Evolutionary conservation across 345 rosid genomes (phyloP).

Genomic region (Aurinia saxatilis): DNA sequence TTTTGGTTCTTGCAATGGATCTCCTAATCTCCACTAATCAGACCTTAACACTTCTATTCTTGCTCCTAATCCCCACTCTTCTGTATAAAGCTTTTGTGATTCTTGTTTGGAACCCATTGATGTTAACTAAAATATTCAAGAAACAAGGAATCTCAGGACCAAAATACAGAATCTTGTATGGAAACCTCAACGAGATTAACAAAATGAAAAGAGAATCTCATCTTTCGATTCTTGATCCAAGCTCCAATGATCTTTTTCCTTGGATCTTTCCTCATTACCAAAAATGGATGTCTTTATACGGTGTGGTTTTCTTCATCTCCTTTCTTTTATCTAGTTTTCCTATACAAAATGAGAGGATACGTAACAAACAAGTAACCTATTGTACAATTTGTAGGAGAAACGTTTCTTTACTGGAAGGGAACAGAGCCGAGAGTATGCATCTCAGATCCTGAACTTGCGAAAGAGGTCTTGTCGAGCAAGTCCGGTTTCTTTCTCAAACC

Average conservation of each 20-base stretch:
- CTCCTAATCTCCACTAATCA: too few relatives aligned
- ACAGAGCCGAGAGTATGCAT: conserved; percentile 32
- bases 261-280: conserved; percentile 18
- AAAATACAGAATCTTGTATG: conserved; percentile 10
- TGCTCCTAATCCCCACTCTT: too few relatives aligned
- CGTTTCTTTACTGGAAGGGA: conserved; percentile 41
- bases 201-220: conserved; percentile 20
- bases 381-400: conserved; percentile 32
- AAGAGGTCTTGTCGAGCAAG: conserved; percentile 36
- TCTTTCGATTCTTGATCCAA: conserved; percentile 14
- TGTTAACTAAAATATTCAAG: conserved; percentile 19
- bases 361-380: neutral
- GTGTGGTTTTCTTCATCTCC: conserved; percentile 3
- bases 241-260: conserved; percentile 14
- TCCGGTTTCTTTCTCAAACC: conserved; percentile 33
- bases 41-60: too few relatives aligned
- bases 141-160: conserved; percentile 29
- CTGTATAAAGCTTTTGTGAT: conserved; percentile 8
- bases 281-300: conserved; percentile 16
- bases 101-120: conserved; percentile 20
- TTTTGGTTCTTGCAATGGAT: too few relatives aligned
- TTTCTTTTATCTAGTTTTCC: too few relatives aligned
- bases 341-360: neutral
- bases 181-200: conserved; percentile 14
- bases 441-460: conserved; percentile 35